Conservation (phyloP, 2,329 filamentous ascomycete genomes). For the Malbranchea zuffiana region DNA sequence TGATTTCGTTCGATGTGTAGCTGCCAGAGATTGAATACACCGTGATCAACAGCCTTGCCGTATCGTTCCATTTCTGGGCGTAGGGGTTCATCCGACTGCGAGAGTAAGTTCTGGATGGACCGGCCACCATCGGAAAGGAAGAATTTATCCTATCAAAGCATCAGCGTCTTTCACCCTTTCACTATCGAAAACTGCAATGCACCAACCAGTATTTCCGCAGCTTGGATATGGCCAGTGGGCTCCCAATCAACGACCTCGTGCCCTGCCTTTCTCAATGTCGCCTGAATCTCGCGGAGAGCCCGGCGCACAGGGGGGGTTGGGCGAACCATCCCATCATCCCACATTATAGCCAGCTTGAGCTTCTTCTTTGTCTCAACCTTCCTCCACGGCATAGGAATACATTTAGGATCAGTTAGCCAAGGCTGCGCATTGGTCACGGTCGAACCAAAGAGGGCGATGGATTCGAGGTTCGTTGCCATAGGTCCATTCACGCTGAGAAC, state of each 20-base stretch:
- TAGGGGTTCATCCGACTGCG: slow-evolving; percentile 24
- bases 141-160: slow-evolving; percentile 12
- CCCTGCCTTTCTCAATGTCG: slow-evolving; percentile 26
- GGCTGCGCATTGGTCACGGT: slow-evolving; percentile 26
- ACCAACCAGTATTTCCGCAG: slow-evolving; percentile 33
- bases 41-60: slow-evolving; percentile 34
- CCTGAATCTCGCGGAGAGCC: slow-evolving; percentile 25
- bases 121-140: slow-evolving; percentile 45
- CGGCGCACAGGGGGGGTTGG: slow-evolving; percentile 41
- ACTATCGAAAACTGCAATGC: slow-evolving; percentile 10
- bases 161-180: no score
- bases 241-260: slow-evolving; percentile 30
- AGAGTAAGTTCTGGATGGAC: slow-evolving; percentile 23
- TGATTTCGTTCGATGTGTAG: slow-evolving; percentile 35
- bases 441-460: slow-evolving; percentile 27
- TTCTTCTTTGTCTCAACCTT: slow-evolving; percentile 23
- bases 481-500: slow-evolving; percentile 32
- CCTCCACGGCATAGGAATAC: slow-evolving; percentile 30
- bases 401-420: slow-evolving; percentile 31
- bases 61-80: slow-evolving; percentile 42
- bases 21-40: slow-evolving; percentile 40
- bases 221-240: slow-evolving; percentile 40
- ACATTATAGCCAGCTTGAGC: slow-evolving; percentile 39
- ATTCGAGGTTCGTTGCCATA: slow-evolving; percentile 26
- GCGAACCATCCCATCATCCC: slow-evolving; percentile 39